phyloP scores from a whole-genome alignment of 257 asterid species.

The Perilla frutescens region DNA sequence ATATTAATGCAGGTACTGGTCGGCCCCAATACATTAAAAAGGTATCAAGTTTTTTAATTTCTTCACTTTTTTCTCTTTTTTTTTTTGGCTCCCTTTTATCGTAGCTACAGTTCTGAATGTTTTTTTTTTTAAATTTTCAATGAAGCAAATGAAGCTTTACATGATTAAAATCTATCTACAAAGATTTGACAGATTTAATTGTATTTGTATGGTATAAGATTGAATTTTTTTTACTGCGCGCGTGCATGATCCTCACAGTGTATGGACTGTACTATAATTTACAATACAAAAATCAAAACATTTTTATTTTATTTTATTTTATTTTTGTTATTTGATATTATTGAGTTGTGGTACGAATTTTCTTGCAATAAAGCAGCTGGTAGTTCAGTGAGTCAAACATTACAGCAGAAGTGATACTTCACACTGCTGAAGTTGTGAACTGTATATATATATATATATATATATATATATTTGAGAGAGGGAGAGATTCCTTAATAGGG shows the following conservation, averaged over 20 bases:
- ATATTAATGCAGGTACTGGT: conserved; percentile 44
- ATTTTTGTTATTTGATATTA: not conserved
- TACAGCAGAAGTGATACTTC: conserved; percentile 34
- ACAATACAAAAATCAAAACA: too few relatives aligned
- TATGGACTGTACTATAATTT: not conserved
- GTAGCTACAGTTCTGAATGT: not conserved
- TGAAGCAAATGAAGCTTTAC: not conserved
- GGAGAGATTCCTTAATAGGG: conserved; percentile 27
- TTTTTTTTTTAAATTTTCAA: conserved; percentile 7
- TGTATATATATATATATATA: not conserved
- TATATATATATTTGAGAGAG: conserved; percentile 7
- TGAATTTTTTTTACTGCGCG: not conserved
- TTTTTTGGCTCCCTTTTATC: not conserved
- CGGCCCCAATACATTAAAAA: conserved; percentile 43
- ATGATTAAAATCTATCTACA: not conserved
- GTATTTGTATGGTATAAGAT: too few relatives aligned
- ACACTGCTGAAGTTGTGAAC: conserved; percentile 29
- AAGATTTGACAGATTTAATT: not conserved
- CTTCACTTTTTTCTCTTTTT: not conserved
- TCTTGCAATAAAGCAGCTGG: conserved; percentile 2
- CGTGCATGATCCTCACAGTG: not conserved
- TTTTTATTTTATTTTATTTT: not conserved
- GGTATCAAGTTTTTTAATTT: conserved; percentile 2
- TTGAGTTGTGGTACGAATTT: not conserved
- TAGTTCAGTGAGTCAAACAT: conserved; percentile 25